A percentile compares a stretch with the other conserved stretches of the same genome.
These are phyloP conservation scores for Mycena leptocephala DNA, from an alignment of 768 basidiomycete species.

Conservation along the genomic window DNA sequence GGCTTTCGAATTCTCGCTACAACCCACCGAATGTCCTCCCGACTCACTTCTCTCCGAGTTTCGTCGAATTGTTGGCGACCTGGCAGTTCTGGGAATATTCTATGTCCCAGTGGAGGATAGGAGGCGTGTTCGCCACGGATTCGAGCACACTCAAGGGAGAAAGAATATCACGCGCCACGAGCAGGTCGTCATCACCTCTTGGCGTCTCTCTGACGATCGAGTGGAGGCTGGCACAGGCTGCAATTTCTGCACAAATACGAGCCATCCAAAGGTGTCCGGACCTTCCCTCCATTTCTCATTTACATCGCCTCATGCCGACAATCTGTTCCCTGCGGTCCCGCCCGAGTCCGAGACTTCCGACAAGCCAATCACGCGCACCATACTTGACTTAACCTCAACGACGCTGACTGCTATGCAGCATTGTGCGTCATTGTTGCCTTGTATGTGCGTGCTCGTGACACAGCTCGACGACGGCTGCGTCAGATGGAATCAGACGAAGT, in stretches of 20 bases:
- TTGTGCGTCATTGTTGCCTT: neutral
- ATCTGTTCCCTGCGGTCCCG: neutral
- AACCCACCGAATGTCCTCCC: neutral
- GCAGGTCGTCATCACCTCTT: neutral
- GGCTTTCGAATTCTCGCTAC: neutral
- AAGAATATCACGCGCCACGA: conserved; percentile 2
- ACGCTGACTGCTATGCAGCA: neutral
- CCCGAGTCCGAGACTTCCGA: neutral
- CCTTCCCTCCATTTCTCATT: neutral
- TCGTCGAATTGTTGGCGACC: neutral
- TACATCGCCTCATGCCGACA: neutral
- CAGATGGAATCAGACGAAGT: neutral
- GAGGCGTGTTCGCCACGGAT: neutral
- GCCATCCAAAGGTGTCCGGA: neutral
- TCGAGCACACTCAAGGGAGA: neutral
- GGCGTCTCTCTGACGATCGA: neutral
- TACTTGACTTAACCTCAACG: neutral
- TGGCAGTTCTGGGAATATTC: neutral
- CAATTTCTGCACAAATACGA: neutral
- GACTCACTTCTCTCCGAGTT: neutral
- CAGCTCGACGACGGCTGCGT: neutral
- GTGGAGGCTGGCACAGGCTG: neutral
- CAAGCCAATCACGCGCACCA: neutral
- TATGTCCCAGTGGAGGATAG: neutral
- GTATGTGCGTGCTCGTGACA: neutral